These are phyloP conservation scores for Citrus reticulata DNA, from an alignment of 345 rosid species.

Conservation along the genomic window DNA sequence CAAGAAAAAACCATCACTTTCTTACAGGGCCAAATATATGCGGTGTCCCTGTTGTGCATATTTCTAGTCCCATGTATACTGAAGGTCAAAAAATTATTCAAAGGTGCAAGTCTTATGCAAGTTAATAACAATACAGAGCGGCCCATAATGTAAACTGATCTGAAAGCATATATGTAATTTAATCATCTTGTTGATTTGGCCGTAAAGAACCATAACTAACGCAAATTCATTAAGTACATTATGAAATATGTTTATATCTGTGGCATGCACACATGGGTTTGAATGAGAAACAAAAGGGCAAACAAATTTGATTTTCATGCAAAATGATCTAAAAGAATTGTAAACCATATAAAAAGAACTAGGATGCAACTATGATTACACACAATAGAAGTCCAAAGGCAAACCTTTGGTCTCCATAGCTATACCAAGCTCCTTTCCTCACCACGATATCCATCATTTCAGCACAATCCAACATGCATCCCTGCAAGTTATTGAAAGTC, in stretches of 20 bases:
- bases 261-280: background rate
- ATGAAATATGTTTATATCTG: background rate
- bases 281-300: background rate
- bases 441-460: slow-evolving; percentile 75
- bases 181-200: background rate
- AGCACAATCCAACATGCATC: slow-evolving; percentile 89
- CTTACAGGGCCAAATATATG: background rate
- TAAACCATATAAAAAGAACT: background rate
- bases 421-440: slow-evolving; percentile 97
- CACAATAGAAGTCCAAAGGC: slow-evolving; percentile 8
- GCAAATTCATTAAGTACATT: background rate
- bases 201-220: background rate
- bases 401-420: slow-evolving; percentile 85
- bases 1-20: background rate
- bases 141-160: background rate
- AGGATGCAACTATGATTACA: background rate
- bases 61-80: background rate
- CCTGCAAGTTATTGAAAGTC: slow-evolving; percentile 43
- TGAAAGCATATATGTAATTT: background rate
- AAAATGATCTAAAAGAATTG: background rate
- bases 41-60: background rate
- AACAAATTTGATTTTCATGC: background rate
- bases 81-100: background rate
- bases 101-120: background rate
- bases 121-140: background rate